Evolutionary conservation across 768 basidiomycete species (phyloP).

Genomic region (Amanita muscaria): DNA sequence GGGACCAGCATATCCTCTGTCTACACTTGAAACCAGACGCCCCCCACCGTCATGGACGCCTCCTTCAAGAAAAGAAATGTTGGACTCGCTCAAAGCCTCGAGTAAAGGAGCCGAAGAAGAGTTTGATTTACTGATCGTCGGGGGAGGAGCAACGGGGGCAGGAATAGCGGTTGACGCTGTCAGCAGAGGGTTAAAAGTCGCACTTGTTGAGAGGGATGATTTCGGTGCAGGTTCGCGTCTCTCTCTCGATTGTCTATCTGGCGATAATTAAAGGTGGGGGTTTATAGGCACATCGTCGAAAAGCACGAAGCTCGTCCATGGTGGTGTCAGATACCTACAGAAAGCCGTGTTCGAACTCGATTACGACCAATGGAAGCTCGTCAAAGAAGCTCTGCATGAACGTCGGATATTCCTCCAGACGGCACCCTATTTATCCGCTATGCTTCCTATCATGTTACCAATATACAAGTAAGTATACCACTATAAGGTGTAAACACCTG

Average conservation of each 20-base stretch:
- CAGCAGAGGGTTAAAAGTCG: slow-evolving; percentile 84
- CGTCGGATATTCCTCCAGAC: slow-evolving; percentile 90
- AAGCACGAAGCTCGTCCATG: slow-evolving; percentile 96
- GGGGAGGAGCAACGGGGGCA: slow-evolving; percentile 93
- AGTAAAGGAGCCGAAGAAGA: slow-evolving; percentile 24
- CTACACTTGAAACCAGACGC: slow-evolving; percentile 57
- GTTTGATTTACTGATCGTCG: slow-evolving; percentile 79
- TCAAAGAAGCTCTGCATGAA: slow-evolving; percentile 91
- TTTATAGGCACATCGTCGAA: slow-evolving; percentile 84
- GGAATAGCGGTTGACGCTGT: slow-evolving; percentile 97
- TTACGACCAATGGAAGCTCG: slow-evolving; percentile 94
- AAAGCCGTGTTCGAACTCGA: slow-evolving; percentile 95
- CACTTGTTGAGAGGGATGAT: slow-evolving; percentile 88
- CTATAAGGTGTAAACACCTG: background rate
- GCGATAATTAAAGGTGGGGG: too few species aligned
- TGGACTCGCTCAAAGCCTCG: slow-evolving; percentile 46
- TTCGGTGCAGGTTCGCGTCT: slow-evolving; percentile 57
- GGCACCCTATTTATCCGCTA: slow-evolving; percentile 84
- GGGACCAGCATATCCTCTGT: slow-evolving; percentile 55
- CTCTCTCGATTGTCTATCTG: background rate
- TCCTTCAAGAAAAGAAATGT: slow-evolving; percentile 58
- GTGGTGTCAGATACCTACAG: slow-evolving; percentile 94
- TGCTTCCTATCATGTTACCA: slow-evolving; percentile 96
- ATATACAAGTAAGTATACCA: slow-evolving; percentile 68
- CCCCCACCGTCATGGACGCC: slow-evolving; percentile 78